Conservation (phyloP, 1,284 basidiomycete genomes). For the Ceratobasidium sp. region DNA sequence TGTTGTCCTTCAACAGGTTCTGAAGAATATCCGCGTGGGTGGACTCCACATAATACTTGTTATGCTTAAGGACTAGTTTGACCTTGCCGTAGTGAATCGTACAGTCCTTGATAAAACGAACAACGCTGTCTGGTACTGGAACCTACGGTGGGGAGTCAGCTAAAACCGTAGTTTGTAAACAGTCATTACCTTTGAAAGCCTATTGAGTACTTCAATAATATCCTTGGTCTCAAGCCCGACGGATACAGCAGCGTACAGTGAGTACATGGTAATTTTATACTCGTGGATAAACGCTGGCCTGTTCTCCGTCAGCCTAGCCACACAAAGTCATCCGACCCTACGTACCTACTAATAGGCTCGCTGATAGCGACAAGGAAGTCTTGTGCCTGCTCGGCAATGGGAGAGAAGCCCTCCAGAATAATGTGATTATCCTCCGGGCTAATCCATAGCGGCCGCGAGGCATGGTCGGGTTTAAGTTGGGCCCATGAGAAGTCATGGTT, state of each 20-base stretch:
- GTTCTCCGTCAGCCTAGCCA: constrained; percentile 39
- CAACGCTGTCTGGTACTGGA: constrained; percentile 84
- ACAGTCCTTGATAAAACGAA: constrained; percentile 84
- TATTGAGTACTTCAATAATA: constrained; percentile 94
- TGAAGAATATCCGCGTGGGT: constrained; percentile 91
- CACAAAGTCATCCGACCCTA: constrained; percentile 38
- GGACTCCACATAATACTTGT: constrained; percentile 95
- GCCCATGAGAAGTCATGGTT: constrained; percentile 85
- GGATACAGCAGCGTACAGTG: constrained; percentile 97
- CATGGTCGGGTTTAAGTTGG: constrained; percentile 87
- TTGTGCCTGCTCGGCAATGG: constrained; percentile 97
- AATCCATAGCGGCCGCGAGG: constrained; percentile 91
- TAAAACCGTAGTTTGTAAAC: neutral
- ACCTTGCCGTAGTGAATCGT: constrained; percentile 96
- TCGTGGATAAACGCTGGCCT: constrained; percentile 98
- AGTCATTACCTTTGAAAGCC: constrained; percentile 76
- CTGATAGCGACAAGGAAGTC: constrained; percentile 98
- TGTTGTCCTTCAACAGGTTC: constrained; percentile 79
- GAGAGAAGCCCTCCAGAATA: constrained; percentile 94
- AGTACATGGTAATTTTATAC: constrained; percentile 98
- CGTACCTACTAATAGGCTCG: constrained; percentile 97
- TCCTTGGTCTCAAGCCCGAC: constrained; percentile 98
- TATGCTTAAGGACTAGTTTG: constrained; percentile 95
- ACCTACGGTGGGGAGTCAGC: constrained; percentile 63
- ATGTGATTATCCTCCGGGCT: constrained; percentile 93